These are phyloP conservation scores for Ruellia speciosa DNA, from an alignment of 305 asterid species.

Conservation along the genomic window DNA sequence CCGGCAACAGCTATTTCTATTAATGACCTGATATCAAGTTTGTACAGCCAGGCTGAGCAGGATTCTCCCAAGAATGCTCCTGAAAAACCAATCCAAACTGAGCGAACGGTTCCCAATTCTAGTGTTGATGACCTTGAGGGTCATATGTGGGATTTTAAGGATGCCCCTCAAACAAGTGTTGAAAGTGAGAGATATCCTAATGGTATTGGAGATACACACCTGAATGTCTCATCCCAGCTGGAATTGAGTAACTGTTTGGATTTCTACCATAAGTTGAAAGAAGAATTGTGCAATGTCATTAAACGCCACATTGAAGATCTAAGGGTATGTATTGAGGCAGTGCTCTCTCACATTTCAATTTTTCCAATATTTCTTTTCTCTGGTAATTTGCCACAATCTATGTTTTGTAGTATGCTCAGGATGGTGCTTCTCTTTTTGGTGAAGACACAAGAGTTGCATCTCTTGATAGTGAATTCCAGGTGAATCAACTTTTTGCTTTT, in stretches of 20 bases:
- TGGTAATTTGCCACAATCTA: constrained; percentile 10
- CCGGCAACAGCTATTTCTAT: constrained; percentile 33
- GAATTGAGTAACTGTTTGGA: constrained; percentile 44
- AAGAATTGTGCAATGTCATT: constrained; percentile 37
- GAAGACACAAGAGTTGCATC: constrained; percentile 30
- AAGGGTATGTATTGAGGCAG: constrained; percentile 36
- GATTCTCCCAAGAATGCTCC: constrained; percentile 27
- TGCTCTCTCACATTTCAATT: not conserved
- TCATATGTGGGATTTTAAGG: constrained; percentile 54
- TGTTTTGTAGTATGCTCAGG: constrained; percentile 34
- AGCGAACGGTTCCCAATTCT: constrained; percentile 25
- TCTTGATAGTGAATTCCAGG: constrained; percentile 47
- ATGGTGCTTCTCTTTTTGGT: constrained; percentile 26
- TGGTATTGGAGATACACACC: constrained; percentile 27
- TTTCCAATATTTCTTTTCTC: constrained; percentile 4
- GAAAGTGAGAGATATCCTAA: constrained; percentile 24
- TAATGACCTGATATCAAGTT: constrained; percentile 54
- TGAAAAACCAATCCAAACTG: constrained; percentile 27
- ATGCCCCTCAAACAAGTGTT: constrained; percentile 31
- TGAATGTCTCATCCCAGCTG: constrained; percentile 33
- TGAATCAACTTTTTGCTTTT: constrained; percentile 22
- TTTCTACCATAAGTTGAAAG: constrained; percentile 50
- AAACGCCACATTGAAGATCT: constrained; percentile 39
- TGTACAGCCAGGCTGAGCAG: constrained; percentile 54
- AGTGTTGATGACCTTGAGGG: constrained; percentile 38